Evolutionary conservation across 257 asterid genomes (phyloP).

Genomic region (Solanum pimpinellifolium): DNA sequence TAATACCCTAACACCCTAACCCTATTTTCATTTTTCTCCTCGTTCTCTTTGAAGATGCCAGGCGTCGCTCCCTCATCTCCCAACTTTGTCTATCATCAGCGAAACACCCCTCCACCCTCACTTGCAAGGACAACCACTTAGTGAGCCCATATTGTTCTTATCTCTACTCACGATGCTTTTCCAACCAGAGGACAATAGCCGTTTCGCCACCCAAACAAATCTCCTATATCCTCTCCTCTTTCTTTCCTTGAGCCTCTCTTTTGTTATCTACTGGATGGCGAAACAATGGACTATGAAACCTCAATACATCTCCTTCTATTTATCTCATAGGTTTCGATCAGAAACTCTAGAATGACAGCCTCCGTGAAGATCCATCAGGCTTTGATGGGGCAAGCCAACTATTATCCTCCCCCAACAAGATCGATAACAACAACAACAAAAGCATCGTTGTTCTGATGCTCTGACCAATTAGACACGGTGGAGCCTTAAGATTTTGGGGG

Average conservation of each 20-base stretch:
- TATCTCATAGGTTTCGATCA: neutral
- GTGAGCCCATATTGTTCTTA: neutral
- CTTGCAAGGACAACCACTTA: neutral
- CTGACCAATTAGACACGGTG: accelerated
- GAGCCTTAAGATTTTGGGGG: neutral
- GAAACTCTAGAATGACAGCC: neutral
- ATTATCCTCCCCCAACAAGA: neutral
- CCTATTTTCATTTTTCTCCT: no score
- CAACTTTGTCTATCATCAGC: neutral
- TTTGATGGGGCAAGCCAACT: neutral
- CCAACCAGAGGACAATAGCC: neutral
- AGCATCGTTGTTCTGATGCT: no score
- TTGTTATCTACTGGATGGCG: accelerated
- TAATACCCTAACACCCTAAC: no score
- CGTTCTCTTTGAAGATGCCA: no score
- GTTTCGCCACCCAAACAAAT: neutral
- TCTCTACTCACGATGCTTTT: neutral
- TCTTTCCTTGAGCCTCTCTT: neutral
- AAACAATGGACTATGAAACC: neutral
- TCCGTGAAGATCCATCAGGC: no score
- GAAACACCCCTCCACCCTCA: neutral
- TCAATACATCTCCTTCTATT: neutral
- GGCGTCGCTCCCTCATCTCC: neutral
- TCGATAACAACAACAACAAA: neutral
- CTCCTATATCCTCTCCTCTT: neutral